Percentiles rank a stretch among this genome's conserved stretches.
These are phyloP conservation scores for Jacaranda mimosifolia DNA, from an alignment of 257 asterid species.

Conservation along the genomic window DNA sequence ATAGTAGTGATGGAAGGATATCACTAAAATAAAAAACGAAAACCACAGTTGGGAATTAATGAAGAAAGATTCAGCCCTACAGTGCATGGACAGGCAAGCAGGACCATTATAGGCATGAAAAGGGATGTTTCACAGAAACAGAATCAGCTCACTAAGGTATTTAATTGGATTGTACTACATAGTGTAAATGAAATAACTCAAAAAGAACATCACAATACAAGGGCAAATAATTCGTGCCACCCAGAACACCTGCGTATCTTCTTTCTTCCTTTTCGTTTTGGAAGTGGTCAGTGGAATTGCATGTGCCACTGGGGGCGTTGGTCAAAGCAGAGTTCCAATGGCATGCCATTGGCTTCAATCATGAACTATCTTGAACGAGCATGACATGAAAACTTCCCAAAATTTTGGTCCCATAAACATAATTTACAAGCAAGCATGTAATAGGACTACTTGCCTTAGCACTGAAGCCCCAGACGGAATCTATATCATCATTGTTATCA, in stretches of 20 bases:
- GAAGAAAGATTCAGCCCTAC: too few species aligned
- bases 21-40: neutral
- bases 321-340: too few species aligned
- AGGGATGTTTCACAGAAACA: neutral
- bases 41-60: too few species aligned
- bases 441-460: conserved; percentile 68
- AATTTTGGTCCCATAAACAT: conserved; percentile 15
- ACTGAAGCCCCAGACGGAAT: conserved; percentile 98
- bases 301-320: too few species aligned
- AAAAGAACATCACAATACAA: neutral
- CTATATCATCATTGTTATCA: conserved; percentile 88
- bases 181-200: neutral
- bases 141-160: neutral
- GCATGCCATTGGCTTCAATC: too few species aligned
- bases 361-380: too few species aligned
- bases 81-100: too few species aligned
- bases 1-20: neutral
- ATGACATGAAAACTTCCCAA: conserved; percentile 11
- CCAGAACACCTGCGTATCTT: too few species aligned
- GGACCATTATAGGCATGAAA: neutral
- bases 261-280: too few species aligned
- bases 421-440: conserved; percentile 27
- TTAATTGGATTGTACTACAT: neutral
- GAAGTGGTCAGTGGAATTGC: too few species aligned
- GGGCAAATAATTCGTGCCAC: too few species aligned